Conservation (phyloP, 2,329 filamentous ascomycete species). For the Ophiostoma tasmaniense region DNA sequence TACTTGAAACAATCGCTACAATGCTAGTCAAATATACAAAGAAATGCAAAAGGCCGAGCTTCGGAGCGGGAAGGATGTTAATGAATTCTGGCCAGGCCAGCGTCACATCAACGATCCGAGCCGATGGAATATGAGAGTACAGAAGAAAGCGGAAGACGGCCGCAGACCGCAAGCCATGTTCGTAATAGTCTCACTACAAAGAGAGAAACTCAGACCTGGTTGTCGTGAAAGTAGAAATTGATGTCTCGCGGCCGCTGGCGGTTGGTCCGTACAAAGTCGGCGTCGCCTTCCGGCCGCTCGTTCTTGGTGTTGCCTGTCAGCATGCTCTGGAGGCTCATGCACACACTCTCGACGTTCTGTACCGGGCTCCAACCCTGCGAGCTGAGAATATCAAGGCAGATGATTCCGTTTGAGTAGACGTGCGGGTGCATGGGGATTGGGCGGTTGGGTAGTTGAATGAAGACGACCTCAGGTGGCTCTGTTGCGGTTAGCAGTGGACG, state of each 20-base stretch:
- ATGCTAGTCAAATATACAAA: not conserved
- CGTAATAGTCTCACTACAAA: not conserved
- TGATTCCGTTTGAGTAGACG: conserved; percentile 97
- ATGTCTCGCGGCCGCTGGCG: conserved; percentile 77
- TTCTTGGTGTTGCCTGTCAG: conserved; percentile 88
- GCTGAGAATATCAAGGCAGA: conserved; percentile 89
- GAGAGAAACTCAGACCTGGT: conserved; percentile 34
- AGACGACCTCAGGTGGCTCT: conserved; percentile 91
- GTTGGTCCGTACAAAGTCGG: conserved; percentile 78
- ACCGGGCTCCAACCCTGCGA: conserved; percentile 89
- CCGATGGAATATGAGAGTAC: not conserved
- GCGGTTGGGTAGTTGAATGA: conserved; percentile 56
- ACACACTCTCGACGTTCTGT: conserved; percentile 93
- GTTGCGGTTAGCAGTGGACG: conserved; percentile 29
- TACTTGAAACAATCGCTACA: not conserved
- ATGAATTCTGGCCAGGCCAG: not conserved
- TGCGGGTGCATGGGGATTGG: conserved; percentile 91
- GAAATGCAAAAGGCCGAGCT: too few relatives aligned
- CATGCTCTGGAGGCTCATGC: conserved; percentile 98
- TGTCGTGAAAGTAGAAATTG: conserved; percentile 89
- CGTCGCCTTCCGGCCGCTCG: conserved; percentile 82
- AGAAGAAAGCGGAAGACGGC: not conserved
- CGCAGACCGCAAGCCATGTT: not conserved
- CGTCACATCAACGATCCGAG: not conserved
- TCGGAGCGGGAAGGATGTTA: too few relatives aligned